Base-by-base conservation (phyloP, 2,329 filamentous ascomycete species). In the Dryadomyces quercus-mongolicae region DNA sequence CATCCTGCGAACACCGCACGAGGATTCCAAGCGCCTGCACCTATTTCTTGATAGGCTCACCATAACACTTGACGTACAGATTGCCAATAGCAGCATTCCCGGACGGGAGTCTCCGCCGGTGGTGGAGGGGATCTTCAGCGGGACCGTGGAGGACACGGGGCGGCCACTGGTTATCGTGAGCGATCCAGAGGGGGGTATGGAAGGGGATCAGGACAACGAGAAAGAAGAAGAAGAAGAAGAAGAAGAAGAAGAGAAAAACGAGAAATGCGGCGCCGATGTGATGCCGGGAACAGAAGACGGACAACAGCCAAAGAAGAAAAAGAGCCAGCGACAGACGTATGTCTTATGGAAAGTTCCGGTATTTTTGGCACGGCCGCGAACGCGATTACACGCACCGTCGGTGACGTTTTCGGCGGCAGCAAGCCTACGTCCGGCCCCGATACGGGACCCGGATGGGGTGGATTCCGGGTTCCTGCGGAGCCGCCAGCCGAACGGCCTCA, bases 401-500 rank as follows among this genome's bases (percentile, higher is more conserved):
- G 73, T 86, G 34, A 77, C 86, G 51, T 86, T 91, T 64, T 54
- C 75, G 1, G 81, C 78, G 15, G 75, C 75, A 1, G 82, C 81
- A 6, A 81, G 75, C 58, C 68, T 87, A 57, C 81, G 76, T 62
- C 77, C 80, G 2, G 66, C 71, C 15, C 70, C 74, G 42, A 38
- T 18, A 22, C 5, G 13, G 1, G 36, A 40, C 36, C 36, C 36
- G 36, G 36, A 40, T 12, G 53, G 52, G 13, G 49, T 51, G 25
- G 44, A 48, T 43, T 16, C 51, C 55, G 82, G 85, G 52, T 89
- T 88, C 62, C 74, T 92, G 36, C 78, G 80, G 40, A 88, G 84
- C 62, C 80, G 82, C 55, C 69, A 83, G 25, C 82, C 87, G 0
- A 77, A 83, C 7, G 83, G 85, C 1, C 73, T 88, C 58, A 93